Conservation (phyloP, 2,329 filamentous ascomycete species). For the Colletotrichum sidae region DNA sequence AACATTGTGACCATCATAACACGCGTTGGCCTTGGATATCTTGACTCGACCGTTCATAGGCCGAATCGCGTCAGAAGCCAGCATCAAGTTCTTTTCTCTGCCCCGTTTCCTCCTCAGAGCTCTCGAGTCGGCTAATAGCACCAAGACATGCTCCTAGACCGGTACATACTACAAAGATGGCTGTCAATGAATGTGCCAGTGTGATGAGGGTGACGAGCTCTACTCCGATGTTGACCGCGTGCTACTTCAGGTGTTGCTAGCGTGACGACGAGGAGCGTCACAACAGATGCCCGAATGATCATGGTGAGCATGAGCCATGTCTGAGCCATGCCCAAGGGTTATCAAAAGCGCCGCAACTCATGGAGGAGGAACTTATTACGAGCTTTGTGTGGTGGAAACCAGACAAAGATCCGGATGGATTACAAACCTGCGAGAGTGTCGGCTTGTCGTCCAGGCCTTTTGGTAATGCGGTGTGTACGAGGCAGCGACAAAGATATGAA, state of each 20-base stretch:
- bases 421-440: conserved; percentile 66
- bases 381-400: conserved; percentile 54
- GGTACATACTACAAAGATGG: conserved; percentile 49
- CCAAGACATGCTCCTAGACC: conserved; percentile 44
- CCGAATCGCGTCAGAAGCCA: conserved; percentile 42
- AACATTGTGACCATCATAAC: neutral
- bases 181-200: conserved; percentile 46
- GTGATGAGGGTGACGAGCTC: conserved; percentile 51
- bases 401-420: conserved; percentile 68
- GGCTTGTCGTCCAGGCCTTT: neutral
- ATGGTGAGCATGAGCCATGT: conserved; percentile 66
- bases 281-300: conserved; percentile 58
- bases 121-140: conserved; percentile 42
- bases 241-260: conserved; percentile 57
- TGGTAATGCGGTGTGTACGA: neutral
- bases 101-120: conserved; percentile 42
- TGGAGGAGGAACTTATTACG: conserved; percentile 62
- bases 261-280: conserved; percentile 60
- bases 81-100: conserved; percentile 40
- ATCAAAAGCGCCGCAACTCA: conserved; percentile 66
- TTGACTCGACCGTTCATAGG: conserved; percentile 45
- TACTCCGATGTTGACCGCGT: conserved; percentile 52
- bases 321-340: conserved; percentile 68
- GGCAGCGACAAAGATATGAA: conserved; percentile 52
- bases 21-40: conserved; percentile 45